Evolutionary conservation across 352 stramenopile species (phyloP).

Genomic region (Globisporangium polare): DNA sequence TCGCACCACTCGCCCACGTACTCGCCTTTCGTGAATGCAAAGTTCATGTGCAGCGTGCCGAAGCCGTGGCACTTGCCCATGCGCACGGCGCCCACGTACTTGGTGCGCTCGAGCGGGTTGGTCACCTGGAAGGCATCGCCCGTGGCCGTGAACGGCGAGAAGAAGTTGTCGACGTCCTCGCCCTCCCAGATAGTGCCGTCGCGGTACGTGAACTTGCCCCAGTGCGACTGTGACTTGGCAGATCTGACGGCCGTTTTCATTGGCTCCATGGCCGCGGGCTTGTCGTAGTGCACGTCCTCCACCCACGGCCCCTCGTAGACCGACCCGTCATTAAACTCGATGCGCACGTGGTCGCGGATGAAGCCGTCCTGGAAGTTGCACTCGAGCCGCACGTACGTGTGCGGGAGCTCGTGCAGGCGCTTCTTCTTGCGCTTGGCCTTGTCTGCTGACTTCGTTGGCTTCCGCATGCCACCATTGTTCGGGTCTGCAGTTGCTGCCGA

Average conservation of each 20-base stretch:
- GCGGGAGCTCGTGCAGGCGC: constrained; percentile 34
- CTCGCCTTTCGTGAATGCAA: constrained; percentile 55
- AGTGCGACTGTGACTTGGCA: constrained; percentile 28
- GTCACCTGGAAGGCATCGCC: constrained; percentile 56
- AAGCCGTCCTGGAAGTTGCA: constrained; percentile 65
- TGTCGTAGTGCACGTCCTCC: constrained; percentile 49
- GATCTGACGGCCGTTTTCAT: constrained; percentile 35
- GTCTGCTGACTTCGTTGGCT: neutral
- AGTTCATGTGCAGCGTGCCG: constrained; percentile 58
- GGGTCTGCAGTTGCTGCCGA: neutral
- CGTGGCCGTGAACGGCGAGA: constrained; percentile 66
- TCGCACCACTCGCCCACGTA: constrained; percentile 84
- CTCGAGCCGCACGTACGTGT: constrained; percentile 70
- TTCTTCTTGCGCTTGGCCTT: constrained; percentile 15
- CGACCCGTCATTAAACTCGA: constrained; percentile 79
- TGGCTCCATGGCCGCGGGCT: constrained; percentile 38
- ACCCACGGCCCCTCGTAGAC: constrained; percentile 81
- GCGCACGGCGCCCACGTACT: constrained; percentile 52
- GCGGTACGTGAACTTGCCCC: constrained; percentile 69
- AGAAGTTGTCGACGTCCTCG: constrained; percentile 79
- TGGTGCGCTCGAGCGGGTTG: constrained; percentile 31
- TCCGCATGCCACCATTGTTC: neutral
- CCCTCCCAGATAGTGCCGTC: constrained; percentile 76
- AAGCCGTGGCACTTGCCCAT: constrained; percentile 70
- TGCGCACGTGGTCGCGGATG: constrained; percentile 55